phyloP scores from a whole-genome alignment of 2,329 filamentous ascomycete genomes.

The Myriosclerotinia scirpicola region DNA sequence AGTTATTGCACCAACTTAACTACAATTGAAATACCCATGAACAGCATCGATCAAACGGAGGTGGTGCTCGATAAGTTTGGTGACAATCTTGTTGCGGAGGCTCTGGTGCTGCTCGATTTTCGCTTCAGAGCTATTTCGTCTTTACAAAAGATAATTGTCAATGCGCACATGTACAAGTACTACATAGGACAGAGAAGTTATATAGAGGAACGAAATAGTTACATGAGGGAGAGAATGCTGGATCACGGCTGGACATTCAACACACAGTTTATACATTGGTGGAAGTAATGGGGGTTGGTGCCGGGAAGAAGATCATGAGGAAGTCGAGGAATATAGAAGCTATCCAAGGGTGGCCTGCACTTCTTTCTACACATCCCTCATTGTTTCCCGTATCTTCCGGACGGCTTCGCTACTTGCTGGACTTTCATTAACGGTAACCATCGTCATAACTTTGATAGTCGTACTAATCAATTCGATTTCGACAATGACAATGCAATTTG shows the following conservation, averaged over 20 bases:
- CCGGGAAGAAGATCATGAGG: slow-evolving; percentile 48
- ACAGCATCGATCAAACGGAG: slow-evolving; percentile 19
- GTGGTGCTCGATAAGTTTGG: slow-evolving; percentile 20
- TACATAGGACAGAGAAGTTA: no score
- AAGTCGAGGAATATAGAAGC: slow-evolving; percentile 71
- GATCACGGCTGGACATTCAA: slow-evolving; percentile 33
- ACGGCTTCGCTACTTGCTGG: no score
- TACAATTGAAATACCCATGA: slow-evolving; percentile 27
- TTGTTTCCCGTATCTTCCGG: no score
- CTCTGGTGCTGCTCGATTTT: slow-evolving; percentile 29
- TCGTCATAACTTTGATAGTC: no score
- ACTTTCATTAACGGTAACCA: no score
- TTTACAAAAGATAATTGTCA: slow-evolving; percentile 33
- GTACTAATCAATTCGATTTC: slow-evolving; percentile 1
- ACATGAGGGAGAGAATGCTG: slow-evolving; percentile 31
- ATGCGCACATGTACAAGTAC: slow-evolving; percentile 30
- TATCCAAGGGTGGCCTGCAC: slow-evolving; percentile 73
- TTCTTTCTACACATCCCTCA: no score
- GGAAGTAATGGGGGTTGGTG: slow-evolving; percentile 67
- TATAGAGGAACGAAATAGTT: no score
- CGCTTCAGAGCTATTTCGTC: slow-evolving; percentile 34
- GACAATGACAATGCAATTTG: slow-evolving; percentile 23
- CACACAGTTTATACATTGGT: slow-evolving; percentile 69
- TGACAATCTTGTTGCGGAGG: slow-evolving; percentile 25
- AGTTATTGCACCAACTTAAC: slow-evolving; percentile 28